Evolutionary conservation across 1,139 yeast species (phyloP).

Genomic region (Kodamaea derodonti): DNA sequence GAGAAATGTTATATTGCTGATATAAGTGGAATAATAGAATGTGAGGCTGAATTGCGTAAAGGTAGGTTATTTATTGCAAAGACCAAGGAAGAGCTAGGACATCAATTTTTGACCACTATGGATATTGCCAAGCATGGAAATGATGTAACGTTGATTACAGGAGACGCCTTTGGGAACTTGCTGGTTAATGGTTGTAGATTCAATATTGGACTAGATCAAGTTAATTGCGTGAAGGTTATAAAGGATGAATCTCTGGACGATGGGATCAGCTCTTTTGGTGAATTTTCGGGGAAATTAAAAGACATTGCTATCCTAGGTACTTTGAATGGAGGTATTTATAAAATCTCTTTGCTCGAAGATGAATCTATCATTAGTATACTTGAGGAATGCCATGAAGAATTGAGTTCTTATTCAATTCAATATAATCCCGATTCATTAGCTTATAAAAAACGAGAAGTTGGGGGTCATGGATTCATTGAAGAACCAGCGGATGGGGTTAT

Average conservation of each 20-base stretch:
- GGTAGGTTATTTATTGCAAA: neutral
- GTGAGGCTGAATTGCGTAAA: constrained; percentile 1
- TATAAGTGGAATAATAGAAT: constrained; percentile 5
- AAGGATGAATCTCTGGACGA: constrained; percentile 1
- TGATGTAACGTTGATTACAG: constrained; percentile 11
- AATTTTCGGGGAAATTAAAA: constrained; percentile 3
- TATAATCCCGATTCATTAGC: constrained; percentile 4
- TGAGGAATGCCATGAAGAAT: constrained; percentile 14
- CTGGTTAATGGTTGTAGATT: constrained; percentile 11
- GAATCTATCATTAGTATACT: constrained; percentile 11
- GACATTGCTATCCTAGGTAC: constrained; percentile 31
- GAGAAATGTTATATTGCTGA: constrained; percentile 4
- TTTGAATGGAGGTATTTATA: constrained; percentile 32
- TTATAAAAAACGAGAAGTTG: constrained; percentile 3
- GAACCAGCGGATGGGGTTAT: constrained; percentile 16
- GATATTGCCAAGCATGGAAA: constrained; percentile 2
- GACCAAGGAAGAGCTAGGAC: neutral
- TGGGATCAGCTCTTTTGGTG: too few relatives aligned
- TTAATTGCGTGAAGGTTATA: constrained; percentile 20
- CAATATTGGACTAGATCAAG: constrained; percentile 29
- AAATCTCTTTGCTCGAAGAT: constrained; percentile 6
- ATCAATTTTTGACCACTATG: constrained; percentile 6
- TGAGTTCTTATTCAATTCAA: constrained; percentile 11
- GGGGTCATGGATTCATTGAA: constrained; percentile 3
- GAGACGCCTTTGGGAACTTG: constrained; percentile 34